These are phyloP conservation scores for Colletotrichum horii DNA, from an alignment of 2,329 filamentous ascomycete genomes.

Conservation along the genomic window DNA sequence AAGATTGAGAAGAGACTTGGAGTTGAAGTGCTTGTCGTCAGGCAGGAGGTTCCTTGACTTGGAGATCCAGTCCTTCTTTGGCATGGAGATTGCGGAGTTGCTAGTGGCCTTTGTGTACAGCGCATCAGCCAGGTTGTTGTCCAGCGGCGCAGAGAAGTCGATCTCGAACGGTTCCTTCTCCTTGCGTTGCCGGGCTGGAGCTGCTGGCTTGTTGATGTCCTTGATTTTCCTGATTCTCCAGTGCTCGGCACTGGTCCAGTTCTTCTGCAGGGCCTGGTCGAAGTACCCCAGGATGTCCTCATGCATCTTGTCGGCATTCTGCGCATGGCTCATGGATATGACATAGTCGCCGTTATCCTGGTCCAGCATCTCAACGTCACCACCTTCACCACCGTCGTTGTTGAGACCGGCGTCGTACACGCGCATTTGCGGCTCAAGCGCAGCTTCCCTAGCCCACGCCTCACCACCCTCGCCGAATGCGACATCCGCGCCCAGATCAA, in stretches of 20 bases:
- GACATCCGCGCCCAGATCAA: constrained; percentile 73
- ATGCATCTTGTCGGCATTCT: constrained; percentile 69
- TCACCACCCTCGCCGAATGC: constrained; percentile 96
- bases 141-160: constrained; percentile 81
- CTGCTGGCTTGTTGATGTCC: constrained; percentile 68
- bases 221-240: constrained; percentile 98
- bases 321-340: constrained; percentile 75
- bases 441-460: constrained; percentile 91
- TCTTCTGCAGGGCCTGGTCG: constrained; percentile 94
- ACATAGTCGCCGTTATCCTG: constrained; percentile 75
- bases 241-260: constrained; percentile 97
- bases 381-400: constrained; percentile 58
- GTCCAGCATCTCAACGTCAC: constrained; percentile 64
- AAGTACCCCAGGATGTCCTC: constrained; percentile 99
- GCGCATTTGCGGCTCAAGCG: constrained; percentile 83
- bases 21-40: constrained; percentile 98
- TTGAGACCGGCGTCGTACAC: constrained; percentile 70
- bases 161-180: constrained; percentile 98
- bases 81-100: constrained; percentile 81
- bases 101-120: constrained; percentile 83
- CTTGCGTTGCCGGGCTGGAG: constrained; percentile 72
- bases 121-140: constrained; percentile 71
- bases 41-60: constrained; percentile 92
- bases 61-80: constrained; percentile 95
- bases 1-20: constrained; percentile 83